Evolutionary conservation across 2,329 filamentous ascomycete genomes (phyloP), one percentile per base, ranked within the genome.

Genomic region (Stemphylium lycopersici): DNA sequence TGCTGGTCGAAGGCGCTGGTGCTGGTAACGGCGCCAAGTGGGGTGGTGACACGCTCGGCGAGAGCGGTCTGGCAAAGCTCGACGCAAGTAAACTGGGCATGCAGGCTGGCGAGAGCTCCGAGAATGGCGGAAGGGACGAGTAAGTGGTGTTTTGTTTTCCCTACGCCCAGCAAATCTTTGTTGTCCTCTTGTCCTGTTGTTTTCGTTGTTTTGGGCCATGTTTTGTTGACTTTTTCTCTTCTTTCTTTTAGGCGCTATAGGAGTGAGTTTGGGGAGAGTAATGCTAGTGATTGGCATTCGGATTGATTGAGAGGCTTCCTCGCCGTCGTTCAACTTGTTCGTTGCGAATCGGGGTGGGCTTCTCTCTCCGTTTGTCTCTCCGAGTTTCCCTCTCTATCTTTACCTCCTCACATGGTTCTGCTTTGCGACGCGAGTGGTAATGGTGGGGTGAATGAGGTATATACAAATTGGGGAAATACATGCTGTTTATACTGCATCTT

Each of bases 41-140:
- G 72, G 70, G 71, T 3, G 64, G 41, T 7, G 71, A 71, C 26
- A 73, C 70, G 7, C 42, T 75, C 31, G 66, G 63, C 11, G 64
- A 62, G 24, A 74, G 70, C 31, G 60, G 56, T 11, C 48, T 72
- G 7, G 63, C 64, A 6, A 62, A 68, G 20, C 4, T 65, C 16
- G 66, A 59, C 18, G 49, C 43, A 7, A 48, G 51, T 6, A 60
- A 56, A 12, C 31, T 60, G 32, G 55, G 52, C 4, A 44, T 63
- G 52, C 51, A 54, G 7, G 33, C 33, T 16, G 57, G 54, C 2
- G 69, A 67, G 57, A 69, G 65, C 46, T 69, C 66, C 32, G 59
- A 66, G n/a, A 63, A 61, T 32, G 65, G 53, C 13, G 56, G 50
- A 33, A 52, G 59, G 56, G 64, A 65, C 48, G 63, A 63, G 59